Conservation (phyloP, 208 protist species). For the Porcisia deanei region DNA sequence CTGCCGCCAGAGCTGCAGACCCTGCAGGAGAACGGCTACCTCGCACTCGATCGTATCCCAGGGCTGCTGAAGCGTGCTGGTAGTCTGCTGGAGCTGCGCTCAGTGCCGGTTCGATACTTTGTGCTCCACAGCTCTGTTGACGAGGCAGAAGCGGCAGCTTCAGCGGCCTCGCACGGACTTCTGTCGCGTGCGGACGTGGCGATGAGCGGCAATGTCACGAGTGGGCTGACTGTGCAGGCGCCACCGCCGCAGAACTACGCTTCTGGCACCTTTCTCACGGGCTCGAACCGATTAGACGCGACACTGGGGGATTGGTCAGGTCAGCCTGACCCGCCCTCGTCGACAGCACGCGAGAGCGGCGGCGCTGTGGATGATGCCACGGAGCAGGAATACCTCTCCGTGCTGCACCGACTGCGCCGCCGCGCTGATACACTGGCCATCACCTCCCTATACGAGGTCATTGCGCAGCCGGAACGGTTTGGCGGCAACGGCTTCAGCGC, state of each 20-base stretch:
- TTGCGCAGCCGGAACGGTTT: constrained; percentile 53
- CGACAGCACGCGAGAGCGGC: constrained; percentile 20
- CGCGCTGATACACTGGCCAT: constrained; percentile 52
- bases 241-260: constrained; percentile 24
- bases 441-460: constrained; percentile 61
- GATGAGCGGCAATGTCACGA: constrained; percentile 1
- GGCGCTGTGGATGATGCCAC: constrained; percentile 42
- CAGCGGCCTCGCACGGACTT: background rate
- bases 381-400: constrained; percentile 75
- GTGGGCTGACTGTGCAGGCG: constrained; percentile 17
- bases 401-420: constrained; percentile 65
- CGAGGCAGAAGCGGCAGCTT: constrained; percentile 9
- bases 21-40: constrained; percentile 63
- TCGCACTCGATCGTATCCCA: constrained; percentile 72
- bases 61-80: constrained; percentile 60
- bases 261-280: constrained; percentile 65
- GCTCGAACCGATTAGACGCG: constrained; percentile 51
- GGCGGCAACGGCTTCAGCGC: constrained; percentile 65
- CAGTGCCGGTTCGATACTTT: constrained; percentile 78
- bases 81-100: constrained; percentile 60
- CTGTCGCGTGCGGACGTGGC: background rate
- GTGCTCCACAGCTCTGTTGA: constrained; percentile 79
- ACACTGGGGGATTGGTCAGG: constrained; percentile 73
- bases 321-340: constrained; percentile 35
- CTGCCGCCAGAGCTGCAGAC: constrained; percentile 58